Percentiles rank a stretch among this genome's conserved stretches.
Conservation (phyloP, 257 asterid species). For the Solanum phureja region DNA sequence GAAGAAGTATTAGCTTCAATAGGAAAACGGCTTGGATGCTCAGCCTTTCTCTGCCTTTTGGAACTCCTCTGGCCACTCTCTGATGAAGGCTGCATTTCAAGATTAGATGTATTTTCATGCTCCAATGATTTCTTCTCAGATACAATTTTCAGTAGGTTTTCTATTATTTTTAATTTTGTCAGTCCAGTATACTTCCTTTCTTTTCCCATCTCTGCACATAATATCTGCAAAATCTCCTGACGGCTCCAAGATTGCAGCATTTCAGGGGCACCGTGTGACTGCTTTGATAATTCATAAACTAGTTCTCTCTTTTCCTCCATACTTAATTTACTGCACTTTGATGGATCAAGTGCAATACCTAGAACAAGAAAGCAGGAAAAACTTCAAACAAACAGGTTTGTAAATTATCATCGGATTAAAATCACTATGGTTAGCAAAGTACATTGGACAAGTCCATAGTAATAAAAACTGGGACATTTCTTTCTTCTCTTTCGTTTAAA, state of each 20-base stretch:
- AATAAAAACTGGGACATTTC: background rate
- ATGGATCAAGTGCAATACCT: conserved; percentile 58
- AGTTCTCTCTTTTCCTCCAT: conserved; percentile 71
- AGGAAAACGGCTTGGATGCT: conserved; percentile 29
- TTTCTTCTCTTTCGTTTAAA: background rate
- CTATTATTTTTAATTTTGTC: conserved; percentile 76
- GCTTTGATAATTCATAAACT: conserved; percentile 61
- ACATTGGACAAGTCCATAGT: background rate
- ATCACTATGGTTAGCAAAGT: background rate
- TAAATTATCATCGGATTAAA: background rate
- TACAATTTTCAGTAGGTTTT: conserved; percentile 65
- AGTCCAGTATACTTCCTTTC: conserved; percentile 93
- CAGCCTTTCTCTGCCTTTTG: conserved; percentile 65
- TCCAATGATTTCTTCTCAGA: conserved; percentile 51
- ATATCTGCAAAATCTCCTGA: conserved; percentile 81
- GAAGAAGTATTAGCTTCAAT: conserved; percentile 17
- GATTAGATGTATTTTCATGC: conserved; percentile 15
- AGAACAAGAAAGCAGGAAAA: conserved; percentile 12
- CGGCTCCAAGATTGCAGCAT: conserved; percentile 89
- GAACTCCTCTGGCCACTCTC: conserved; percentile 47
- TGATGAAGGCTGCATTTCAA: conserved; percentile 25
- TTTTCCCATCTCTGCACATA: conserved; percentile 91
- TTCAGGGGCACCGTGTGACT: conserved; percentile 64
- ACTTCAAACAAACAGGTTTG: background rate
- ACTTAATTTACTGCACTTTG: conserved; percentile 64